Conservation (phyloP, 495 filamentous ascomycete genomes). For the Polyplosphaeria fusca region DNA sequence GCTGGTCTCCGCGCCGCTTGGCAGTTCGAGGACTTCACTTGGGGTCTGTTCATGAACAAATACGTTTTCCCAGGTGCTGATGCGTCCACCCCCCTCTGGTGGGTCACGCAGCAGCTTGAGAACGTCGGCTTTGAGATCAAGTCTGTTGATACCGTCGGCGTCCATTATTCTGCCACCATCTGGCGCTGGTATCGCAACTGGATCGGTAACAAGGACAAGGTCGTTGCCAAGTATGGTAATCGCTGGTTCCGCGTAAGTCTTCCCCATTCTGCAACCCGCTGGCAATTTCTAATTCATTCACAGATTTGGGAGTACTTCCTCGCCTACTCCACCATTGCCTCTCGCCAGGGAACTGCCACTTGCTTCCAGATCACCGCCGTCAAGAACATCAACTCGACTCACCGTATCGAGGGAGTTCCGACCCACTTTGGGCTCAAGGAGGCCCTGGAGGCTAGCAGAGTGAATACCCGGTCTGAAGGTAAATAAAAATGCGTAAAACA, state of each 20-base stretch:
- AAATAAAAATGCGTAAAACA: no score
- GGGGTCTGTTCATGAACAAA: conserved; percentile 91
- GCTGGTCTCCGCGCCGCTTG: conserved; percentile 76
- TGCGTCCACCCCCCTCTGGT: conserved; percentile 75
- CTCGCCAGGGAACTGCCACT: conserved; percentile 86
- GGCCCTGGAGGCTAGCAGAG: conserved; percentile 48
- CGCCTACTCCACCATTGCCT: conserved; percentile 86
- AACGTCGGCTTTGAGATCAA: conserved; percentile 76
- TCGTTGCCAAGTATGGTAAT: conserved; percentile 90
- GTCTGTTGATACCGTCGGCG: conserved; percentile 78
- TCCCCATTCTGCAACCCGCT: background rate
- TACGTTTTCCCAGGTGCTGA: conserved; percentile 88
- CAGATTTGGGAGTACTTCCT: conserved; percentile 99
- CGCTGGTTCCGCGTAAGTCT: conserved; percentile 89
- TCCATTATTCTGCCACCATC: conserved; percentile 94
- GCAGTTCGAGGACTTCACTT: conserved; percentile 87
- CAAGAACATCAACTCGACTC: conserved; percentile 97
- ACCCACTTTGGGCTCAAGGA: conserved; percentile 73
- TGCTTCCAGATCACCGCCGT: conserved; percentile 95
- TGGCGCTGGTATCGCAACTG: conserved; percentile 99
- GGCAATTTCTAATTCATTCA: background rate
- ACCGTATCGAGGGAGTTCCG: conserved; percentile 82
- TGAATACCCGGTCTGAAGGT: background rate
- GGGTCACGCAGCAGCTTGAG: conserved; percentile 66
- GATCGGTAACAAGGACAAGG: conserved; percentile 93